phyloP scores from a whole-genome alignment of 768 basidiomycete genomes.

The Polyporus arcularius region DNA sequence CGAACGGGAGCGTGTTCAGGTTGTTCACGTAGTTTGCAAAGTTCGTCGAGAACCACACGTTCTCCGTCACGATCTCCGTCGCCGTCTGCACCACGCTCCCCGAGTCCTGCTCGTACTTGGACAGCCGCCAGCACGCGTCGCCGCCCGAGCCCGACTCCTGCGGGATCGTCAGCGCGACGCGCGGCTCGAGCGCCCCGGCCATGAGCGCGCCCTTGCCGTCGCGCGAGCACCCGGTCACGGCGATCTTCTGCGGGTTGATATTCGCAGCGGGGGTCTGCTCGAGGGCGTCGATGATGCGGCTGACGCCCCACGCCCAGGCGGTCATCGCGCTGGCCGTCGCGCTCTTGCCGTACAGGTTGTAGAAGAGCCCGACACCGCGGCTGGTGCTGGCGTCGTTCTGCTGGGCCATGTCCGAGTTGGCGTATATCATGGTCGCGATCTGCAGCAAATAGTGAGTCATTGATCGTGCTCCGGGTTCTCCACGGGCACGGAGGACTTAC shows the following conservation, averaged over 20 bases:
- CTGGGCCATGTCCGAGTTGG: conserved; percentile 55
- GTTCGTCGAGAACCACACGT: conserved; percentile 59
- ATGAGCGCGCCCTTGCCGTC: conserved; percentile 63
- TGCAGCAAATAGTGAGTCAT: too few species aligned
- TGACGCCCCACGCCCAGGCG: conserved; percentile 65
- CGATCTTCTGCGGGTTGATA: conserved; percentile 51
- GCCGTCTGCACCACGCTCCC: conserved; percentile 54
- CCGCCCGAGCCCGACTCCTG: conserved; percentile 67
- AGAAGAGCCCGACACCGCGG: conserved; percentile 60
- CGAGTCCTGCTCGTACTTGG: conserved; percentile 44
- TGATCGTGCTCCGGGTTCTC: too few species aligned
- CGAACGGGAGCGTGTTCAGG: conserved; percentile 51
- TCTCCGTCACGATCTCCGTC: conserved; percentile 58
- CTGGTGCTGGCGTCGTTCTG: conserved; percentile 43
- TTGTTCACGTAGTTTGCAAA: conserved; percentile 50
- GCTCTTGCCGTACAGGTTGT: conserved; percentile 50
- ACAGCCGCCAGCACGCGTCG: conserved; percentile 61
- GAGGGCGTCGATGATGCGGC: conserved; percentile 62
- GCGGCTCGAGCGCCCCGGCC: conserved; percentile 58
- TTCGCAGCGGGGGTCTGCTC: conserved; percentile 47
- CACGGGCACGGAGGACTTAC: conserved; percentile 34
- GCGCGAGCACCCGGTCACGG: conserved; percentile 60
- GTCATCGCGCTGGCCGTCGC: conserved; percentile 55
- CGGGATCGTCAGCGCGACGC: conserved; percentile 60
- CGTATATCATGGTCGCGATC: conserved; percentile 50